Percentiles rank a stretch among this genome's conserved stretches.
These are phyloP conservation scores for Zygoascus meyerae DNA, from an alignment of 1,139 yeast genomes.

Conservation along the genomic window DNA sequence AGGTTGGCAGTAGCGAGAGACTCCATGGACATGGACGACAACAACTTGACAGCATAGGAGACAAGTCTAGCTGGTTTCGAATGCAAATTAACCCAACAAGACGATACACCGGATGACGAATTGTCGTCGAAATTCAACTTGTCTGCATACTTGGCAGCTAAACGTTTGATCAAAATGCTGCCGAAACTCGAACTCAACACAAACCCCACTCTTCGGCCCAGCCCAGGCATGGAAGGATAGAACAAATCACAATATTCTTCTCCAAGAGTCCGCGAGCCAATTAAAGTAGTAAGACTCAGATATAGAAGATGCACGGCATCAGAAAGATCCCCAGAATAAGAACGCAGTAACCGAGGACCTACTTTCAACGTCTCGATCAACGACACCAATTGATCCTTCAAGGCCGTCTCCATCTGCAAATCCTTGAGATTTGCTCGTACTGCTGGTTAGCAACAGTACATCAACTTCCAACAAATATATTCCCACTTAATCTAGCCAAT, in stretches of 20 bases:
- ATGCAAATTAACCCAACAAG: too few relatives aligned
- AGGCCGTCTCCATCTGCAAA: slow-evolving; percentile 55
- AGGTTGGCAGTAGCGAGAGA: slow-evolving; percentile 51
- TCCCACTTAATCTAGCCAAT: too few relatives aligned
- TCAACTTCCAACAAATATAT: too few relatives aligned
- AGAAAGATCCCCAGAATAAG: slow-evolving; percentile 58
- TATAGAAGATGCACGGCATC: slow-evolving; percentile 56
- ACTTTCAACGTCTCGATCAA: slow-evolving; percentile 44
- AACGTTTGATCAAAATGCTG: slow-evolving; percentile 16
- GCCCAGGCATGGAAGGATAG: slow-evolving; percentile 57
- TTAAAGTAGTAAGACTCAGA: slow-evolving; percentile 61
- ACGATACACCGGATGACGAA: too few relatives aligned
- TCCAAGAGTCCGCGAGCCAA: slow-evolving; percentile 79
- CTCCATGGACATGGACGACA: slow-evolving; percentile 15
- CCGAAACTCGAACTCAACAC: slow-evolving; percentile 29
- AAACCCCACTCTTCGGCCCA: slow-evolving; percentile 30
- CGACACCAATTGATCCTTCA: slow-evolving; percentile 52
- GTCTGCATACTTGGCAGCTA: background rate
- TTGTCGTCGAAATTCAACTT: too few relatives aligned
- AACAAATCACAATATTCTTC: slow-evolving; percentile 89
- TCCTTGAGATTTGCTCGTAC: slow-evolving; percentile 89
- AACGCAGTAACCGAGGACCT: slow-evolving; percentile 66
- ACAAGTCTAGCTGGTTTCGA: too few relatives aligned
- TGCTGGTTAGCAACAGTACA: slow-evolving; percentile 10
- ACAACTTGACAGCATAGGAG: background rate